Evolutionary conservation across 2,329 filamentous ascomycete genomes (phyloP).

Genomic region (Epichloe sibirici): DNA sequence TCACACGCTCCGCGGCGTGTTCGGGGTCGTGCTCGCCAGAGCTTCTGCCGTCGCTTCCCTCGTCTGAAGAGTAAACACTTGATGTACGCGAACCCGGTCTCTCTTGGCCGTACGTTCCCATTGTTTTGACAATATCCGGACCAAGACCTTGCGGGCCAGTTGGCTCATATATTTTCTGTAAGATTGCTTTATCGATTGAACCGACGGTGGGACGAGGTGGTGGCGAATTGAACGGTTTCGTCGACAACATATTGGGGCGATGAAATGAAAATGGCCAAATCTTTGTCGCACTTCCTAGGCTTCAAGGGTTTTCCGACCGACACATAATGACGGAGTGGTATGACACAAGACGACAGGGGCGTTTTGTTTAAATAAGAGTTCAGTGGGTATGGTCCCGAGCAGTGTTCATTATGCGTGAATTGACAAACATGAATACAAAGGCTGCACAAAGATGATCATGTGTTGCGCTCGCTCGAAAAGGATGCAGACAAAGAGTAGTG

Average conservation of each 20-base stretch:
- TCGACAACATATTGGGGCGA: neutral
- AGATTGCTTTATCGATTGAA: neutral
- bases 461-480: neutral
- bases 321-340: neutral
- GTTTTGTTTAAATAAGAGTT: neutral
- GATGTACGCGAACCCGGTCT: slow-evolving; percentile 1
- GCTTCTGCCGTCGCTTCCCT: neutral
- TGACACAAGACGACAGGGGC: too few species aligned
- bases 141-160: too few species aligned
- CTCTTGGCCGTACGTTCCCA: too few species aligned
- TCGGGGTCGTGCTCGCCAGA: neutral
- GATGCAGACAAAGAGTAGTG: neutral
- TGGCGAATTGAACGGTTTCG: neutral
- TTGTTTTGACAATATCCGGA: too few species aligned
- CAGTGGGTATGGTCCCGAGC: neutral
- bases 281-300: neutral
- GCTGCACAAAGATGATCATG: slow-evolving; percentile 1
- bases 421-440: neutral
- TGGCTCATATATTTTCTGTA: too few species aligned
- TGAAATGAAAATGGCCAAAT: neutral
- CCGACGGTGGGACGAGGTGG: neutral
- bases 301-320: neutral
- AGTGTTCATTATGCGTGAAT: neutral
- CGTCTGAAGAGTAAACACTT: neutral
- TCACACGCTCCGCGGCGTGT: neutral